Base-by-base conservation (phyloP, 2,329 filamentous ascomycete species). In the Cladophialophora psammophila region DNA sequence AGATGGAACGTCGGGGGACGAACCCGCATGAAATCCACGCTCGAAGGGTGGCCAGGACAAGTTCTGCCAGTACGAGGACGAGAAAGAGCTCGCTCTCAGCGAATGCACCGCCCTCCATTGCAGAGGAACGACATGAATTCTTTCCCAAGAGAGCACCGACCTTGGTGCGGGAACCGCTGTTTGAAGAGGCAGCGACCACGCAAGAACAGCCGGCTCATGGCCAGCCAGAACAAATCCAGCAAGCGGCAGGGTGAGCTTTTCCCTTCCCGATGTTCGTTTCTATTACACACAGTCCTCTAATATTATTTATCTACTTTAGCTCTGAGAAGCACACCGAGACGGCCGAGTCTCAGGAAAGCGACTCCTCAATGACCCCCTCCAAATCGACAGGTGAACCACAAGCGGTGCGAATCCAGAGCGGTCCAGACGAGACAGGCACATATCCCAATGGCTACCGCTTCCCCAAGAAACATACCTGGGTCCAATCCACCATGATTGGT, bases 371-470 rank as follows among this genome's bases (percentile, higher is more conserved):
- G 35, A 52, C 68, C 38, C 58, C 57, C 1, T 63, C 64, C 40
- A 65, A 40, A 35, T n/a, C 55, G 53, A 66, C 56, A 34, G 55
- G 53, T 32, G 62, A 50, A 9, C 40, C 53, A 8, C 68, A 69
- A 48, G 55, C 36, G 3, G 65, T 69, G 6, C 64, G 34, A 2
- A 52, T 67, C 7, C 52, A 67, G 38, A 48, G 26, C 15, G 75
- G 74, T 10, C 76, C 76, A 1, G 72, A 77, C 61, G 75, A 72
- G 59, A 74, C 73, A n/a, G 76, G 76, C 53, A 71, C 73, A 36
- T 77, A 77, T 64, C 75, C 76, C 48, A 77, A 76, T 50, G 76
- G 76, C 58, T 77, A 77, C 69, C 75, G 75, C 50, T 77, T 77
- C 64, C 76, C 76, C 32, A 74, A 74, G 59, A 76, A 77, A 63